Percentiles rank a stretch among this genome's conserved stretches.
Evolutionary conservation across 1,284 basidiomycete genomes (phyloP).

Genomic region (Athelia psychrophila): DNA sequence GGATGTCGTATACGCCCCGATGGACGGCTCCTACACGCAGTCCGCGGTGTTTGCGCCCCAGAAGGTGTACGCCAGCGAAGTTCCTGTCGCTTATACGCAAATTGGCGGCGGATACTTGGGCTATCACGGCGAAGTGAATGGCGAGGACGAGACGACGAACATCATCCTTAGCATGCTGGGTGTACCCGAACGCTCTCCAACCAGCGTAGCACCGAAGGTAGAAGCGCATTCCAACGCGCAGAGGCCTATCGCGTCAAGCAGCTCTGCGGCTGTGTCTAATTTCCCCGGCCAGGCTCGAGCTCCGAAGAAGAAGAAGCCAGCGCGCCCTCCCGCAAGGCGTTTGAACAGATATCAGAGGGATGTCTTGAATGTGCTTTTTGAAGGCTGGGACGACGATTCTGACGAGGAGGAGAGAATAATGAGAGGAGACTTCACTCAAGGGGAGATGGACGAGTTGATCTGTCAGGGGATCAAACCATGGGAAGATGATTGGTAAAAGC

Average conservation of each 20-base stretch:
- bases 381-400: background rate
- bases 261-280: too few relatives aligned
- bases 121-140: background rate
- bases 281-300: too few relatives aligned
- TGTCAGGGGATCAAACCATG: background rate
- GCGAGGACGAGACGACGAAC: background rate
- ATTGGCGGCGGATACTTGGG: background rate
- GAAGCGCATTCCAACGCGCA: too few relatives aligned
- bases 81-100: background rate
- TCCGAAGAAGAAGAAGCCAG: background rate
- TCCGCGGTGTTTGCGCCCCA: constrained; percentile 18
- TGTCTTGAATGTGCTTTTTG: background rate
- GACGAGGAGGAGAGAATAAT: background rate
- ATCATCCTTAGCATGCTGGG: background rate
- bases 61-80: background rate
- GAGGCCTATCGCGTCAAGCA: too few relatives aligned
- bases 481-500: background rate
- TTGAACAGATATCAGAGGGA: background rate
- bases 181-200: too few relatives aligned
- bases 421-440: background rate
- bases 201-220: too few relatives aligned
- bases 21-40: constrained; percentile 18
- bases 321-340: background rate
- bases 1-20: constrained; percentile 25
- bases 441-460: background rate